Conservation (phyloP, 768 basidiomycete species). For the Dioszegia crocea region DNA sequence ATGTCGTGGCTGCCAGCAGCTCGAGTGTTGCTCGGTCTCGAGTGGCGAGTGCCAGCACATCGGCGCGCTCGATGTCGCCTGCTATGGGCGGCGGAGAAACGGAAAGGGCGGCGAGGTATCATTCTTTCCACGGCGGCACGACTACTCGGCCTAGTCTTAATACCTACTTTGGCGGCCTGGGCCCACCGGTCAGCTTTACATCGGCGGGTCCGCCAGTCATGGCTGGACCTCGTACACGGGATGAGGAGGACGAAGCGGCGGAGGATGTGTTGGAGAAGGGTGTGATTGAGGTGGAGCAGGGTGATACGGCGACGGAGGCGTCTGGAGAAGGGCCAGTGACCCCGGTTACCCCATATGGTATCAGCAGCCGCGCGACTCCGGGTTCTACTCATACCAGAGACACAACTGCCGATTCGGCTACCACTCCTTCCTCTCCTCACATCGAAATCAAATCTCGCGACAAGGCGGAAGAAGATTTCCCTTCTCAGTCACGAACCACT, state of each 20-base stretch:
- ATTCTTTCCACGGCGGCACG: background rate
- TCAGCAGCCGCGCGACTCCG: no score
- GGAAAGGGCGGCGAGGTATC: background rate
- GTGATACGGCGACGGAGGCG: background rate
- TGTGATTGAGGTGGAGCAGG: background rate
- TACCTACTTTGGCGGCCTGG: background rate
- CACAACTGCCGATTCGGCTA: no score
- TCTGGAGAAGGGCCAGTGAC: background rate
- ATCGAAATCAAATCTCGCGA: no score
- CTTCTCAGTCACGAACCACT: no score
- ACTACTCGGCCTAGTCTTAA: background rate
- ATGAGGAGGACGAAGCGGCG: background rate
- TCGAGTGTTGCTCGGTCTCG: background rate
- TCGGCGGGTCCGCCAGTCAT: background rate
- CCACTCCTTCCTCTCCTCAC: no score
- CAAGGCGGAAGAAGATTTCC: no score
- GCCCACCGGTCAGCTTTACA: background rate
- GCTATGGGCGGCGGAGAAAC: background rate
- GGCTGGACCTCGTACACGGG: background rate
- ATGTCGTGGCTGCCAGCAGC: conserved; percentile 6
- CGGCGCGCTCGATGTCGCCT: background rate
- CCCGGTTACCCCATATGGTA: background rate
- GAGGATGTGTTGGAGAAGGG: background rate
- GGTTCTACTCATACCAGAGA: no score
- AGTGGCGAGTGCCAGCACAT: background rate